phyloP scores from a whole-genome alignment of 495 filamentous ascomycete genomes.

The Friedmanniomyces endolithicus region DNA sequence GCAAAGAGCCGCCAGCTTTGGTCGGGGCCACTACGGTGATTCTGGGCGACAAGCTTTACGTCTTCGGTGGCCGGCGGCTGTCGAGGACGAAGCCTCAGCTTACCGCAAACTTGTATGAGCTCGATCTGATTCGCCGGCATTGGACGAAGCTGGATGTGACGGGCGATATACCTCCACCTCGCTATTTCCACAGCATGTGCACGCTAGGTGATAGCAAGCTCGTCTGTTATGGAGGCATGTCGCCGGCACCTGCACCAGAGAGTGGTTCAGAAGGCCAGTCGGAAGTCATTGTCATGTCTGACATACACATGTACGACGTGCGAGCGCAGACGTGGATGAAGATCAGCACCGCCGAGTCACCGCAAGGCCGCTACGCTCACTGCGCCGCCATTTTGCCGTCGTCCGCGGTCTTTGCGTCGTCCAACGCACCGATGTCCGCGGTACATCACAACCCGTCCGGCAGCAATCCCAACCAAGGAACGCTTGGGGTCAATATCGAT shows the following conservation, averaged over 20 bases:
- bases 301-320: slow-evolving; percentile 95
- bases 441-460: slow-evolving; percentile 79
- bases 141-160: slow-evolving; percentile 79
- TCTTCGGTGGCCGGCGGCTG: slow-evolving; percentile 83
- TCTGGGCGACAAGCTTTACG: slow-evolving; percentile 85
- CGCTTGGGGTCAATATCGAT: slow-evolving; percentile 75
- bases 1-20: slow-evolving; percentile 75
- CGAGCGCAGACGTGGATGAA: slow-evolving; percentile 71
- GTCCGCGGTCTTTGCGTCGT: slow-evolving; percentile 69
- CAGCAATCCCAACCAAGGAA: slow-evolving; percentile 67
- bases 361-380: slow-evolving; percentile 91
- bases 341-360: slow-evolving; percentile 57
- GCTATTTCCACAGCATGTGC: slow-evolving; percentile 95
- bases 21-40: slow-evolving; percentile 94
- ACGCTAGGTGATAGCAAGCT: slow-evolving; percentile 86
- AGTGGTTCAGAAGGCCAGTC: slow-evolving; percentile 52
- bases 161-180: slow-evolving; percentile 76
- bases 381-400: slow-evolving; percentile 89
- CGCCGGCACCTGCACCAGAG: slow-evolving; percentile 48
- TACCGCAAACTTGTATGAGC: slow-evolving; percentile 80
- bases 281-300: slow-evolving; percentile 93
- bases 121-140: slow-evolving; percentile 81
- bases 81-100: slow-evolving; percentile 71
- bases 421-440: slow-evolving; percentile 68
- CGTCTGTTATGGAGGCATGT: slow-evolving; percentile 98